These are phyloP conservation scores for Cydonia oblonga DNA, from an alignment of 331 rosid species.

Conservation along the genomic window DNA sequence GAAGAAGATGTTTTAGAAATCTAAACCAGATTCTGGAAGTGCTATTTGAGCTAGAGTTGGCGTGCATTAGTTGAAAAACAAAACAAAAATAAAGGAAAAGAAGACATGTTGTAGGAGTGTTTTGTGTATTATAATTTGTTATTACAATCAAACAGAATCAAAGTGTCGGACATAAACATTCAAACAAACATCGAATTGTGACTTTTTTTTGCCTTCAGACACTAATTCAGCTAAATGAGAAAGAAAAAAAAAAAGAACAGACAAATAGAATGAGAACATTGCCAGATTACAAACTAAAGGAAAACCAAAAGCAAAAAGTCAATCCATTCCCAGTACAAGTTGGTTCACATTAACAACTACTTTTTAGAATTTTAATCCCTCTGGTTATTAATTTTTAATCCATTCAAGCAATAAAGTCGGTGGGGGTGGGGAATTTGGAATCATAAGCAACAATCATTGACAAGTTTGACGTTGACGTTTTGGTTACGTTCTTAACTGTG, in stretches of 20 bases:
- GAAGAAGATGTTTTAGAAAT: too few species aligned
- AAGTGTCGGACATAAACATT: not conserved
- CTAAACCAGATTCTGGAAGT: not conserved
- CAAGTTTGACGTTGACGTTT: slow-evolving; percentile 8
- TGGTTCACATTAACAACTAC: slow-evolving; percentile 1
- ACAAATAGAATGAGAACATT: not conserved
- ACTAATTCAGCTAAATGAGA: not conserved
- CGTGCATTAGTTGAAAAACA: not conserved
- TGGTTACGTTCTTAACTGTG: slow-evolving; percentile 30
- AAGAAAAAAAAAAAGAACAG: not conserved
- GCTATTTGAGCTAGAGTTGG: not conserved
- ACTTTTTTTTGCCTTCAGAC: not conserved
- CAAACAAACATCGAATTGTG: not conserved
- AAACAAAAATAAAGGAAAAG: not conserved
- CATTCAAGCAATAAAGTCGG: not conserved
- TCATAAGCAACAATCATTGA: not conserved
- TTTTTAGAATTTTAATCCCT: slow-evolving; percentile 5
- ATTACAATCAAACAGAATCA: not conserved
- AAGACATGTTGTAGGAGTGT: not conserved
- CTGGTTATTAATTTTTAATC: not conserved
- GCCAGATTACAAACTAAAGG: not conserved
- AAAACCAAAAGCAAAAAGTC: slow-evolving; percentile 5
- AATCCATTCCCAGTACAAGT: slow-evolving; percentile 23
- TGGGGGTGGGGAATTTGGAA: not conserved
- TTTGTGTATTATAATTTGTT: not conserved